Percentiles rank a stretch among this genome's conserved stretches.
Conservation (phyloP, 768 basidiomycete genomes). For the Russula vinacea region DNA sequence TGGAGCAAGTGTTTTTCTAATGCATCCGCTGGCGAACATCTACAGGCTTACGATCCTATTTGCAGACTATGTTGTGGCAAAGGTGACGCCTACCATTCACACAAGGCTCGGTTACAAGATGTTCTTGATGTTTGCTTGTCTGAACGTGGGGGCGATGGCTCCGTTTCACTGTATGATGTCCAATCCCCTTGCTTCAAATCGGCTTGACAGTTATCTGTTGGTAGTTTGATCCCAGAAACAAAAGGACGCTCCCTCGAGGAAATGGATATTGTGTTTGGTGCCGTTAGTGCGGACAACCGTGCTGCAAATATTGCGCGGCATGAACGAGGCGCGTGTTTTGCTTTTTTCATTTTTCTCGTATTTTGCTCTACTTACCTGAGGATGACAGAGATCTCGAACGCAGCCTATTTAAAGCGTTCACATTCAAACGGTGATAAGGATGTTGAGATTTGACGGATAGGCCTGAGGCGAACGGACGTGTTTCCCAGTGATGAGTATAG, state of each 20-base stretch:
- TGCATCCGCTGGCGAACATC: background rate
- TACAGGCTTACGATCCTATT: background rate
- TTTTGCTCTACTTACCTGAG: background rate
- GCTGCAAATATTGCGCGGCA: conserved; percentile 49
- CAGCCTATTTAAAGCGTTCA: background rate
- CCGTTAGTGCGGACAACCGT: conserved; percentile 54
- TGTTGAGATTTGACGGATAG: background rate
- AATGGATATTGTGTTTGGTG: conserved; percentile 58
- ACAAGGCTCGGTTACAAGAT: conserved; percentile 66
- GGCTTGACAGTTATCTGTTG: background rate
- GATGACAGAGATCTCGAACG: conserved; percentile 4
- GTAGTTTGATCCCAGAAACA: conserved; percentile 43
- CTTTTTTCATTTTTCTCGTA: background rate
- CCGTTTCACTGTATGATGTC: conserved; percentile 61
- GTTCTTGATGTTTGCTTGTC: conserved; percentile 72
- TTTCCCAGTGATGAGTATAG: background rate
- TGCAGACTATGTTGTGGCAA: conserved; percentile 67
- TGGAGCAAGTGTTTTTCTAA: conserved; percentile 54
- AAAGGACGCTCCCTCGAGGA: conserved; percentile 47
- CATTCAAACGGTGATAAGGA: background rate
- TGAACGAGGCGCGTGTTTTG: conserved; percentile 37
- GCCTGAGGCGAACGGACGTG: background rate
- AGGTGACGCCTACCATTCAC: conserved; percentile 63
- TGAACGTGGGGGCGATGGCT: conserved; percentile 71
- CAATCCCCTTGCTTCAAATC: background rate